phyloP scores from a whole-genome alignment of 371 early-diverging fungal species.

The Saksenaea vasiformis region DNA sequence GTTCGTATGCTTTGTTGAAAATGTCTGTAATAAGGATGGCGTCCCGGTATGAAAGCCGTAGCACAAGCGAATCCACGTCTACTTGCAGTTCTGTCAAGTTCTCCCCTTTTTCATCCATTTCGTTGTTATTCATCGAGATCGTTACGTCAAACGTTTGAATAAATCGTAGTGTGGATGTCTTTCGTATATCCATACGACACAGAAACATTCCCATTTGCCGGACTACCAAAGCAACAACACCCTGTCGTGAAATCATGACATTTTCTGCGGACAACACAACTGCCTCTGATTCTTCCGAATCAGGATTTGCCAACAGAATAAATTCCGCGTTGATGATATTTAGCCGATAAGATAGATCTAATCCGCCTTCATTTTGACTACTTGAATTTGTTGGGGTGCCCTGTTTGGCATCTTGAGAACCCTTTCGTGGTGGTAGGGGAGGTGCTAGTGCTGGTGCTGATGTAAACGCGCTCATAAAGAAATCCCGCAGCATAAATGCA shows the following conservation, averaged over 20 bases:
- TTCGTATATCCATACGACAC: constrained; percentile 86
- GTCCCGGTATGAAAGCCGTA: constrained; percentile 84
- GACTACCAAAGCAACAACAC: constrained; percentile 70
- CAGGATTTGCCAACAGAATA: constrained; percentile 83
- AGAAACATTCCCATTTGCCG: constrained; percentile 89
- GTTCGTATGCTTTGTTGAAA: constrained; percentile 73
- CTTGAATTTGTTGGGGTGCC: constrained; percentile 3
- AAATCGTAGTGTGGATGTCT: constrained; percentile 79
- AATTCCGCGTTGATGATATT: constrained; percentile 87
- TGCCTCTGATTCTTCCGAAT: constrained; percentile 77
- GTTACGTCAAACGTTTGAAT: constrained; percentile 89
- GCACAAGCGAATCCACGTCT: constrained; percentile 70
- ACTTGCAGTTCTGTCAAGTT: constrained; percentile 35
- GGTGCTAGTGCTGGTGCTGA: not conserved
- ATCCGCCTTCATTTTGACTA: constrained; percentile 17
- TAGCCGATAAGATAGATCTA: constrained; percentile 65
- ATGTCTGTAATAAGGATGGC: constrained; percentile 82
- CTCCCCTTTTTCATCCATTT: constrained; percentile 16
- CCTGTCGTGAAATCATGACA: constrained; percentile 77
- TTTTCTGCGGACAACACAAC: constrained; percentile 83
- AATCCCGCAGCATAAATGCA: constrained; percentile 70
- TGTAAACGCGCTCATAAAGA: constrained; percentile 66
- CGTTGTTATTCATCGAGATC: constrained; percentile 70
- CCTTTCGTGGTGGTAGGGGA: not conserved
- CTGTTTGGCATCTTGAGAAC: not conserved